phyloP scores from a whole-genome alignment of 371 early-diverging fungal genomes.

The Mortierella polycephala region DNA sequence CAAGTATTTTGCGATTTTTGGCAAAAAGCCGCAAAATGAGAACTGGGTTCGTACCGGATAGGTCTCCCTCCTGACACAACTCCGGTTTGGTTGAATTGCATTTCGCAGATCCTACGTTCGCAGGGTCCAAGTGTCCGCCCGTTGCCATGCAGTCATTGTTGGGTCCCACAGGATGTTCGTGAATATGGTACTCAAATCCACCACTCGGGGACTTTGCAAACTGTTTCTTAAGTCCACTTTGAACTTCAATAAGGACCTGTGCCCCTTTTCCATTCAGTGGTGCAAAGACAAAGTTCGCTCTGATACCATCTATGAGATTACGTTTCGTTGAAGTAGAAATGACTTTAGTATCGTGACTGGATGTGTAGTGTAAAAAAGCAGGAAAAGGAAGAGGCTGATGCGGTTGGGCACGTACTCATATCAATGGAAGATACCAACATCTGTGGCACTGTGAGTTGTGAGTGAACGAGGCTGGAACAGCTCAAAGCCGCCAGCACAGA shows the following conservation, averaged over 20 bases:
- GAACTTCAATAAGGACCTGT: conserved; percentile 11
- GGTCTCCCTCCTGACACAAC: conserved; percentile 37
- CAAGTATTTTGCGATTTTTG: not conserved
- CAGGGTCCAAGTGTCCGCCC: conserved; percentile 28
- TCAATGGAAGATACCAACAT: conserved; percentile 17
- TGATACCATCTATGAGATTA: conserved; percentile 14
- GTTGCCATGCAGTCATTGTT: conserved; percentile 19
- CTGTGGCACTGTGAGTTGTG: conserved; percentile 9
- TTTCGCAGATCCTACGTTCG: conserved; percentile 12
- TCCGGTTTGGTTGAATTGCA: conserved; percentile 11
- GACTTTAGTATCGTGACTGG: not conserved
- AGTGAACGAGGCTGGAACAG: conserved; percentile 14
- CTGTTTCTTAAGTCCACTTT: conserved; percentile 8
- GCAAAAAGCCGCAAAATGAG: not conserved
- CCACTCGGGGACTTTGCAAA: conserved; percentile 10
- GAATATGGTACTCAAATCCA: conserved; percentile 40
- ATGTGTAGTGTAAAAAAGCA: not conserved
- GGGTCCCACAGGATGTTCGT: conserved; percentile 25
- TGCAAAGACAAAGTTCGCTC: conserved; percentile 16
- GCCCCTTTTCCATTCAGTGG: conserved; percentile 13
- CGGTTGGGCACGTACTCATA: conserved; percentile 18
- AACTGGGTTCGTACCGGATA: conserved; percentile 19
- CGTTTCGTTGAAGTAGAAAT: not conserved
- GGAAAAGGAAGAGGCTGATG: not conserved
- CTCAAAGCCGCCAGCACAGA: conserved; percentile 9